phyloP scores from a whole-genome alignment of 441 rosid species.

The Erysimum cheiri region DNA sequence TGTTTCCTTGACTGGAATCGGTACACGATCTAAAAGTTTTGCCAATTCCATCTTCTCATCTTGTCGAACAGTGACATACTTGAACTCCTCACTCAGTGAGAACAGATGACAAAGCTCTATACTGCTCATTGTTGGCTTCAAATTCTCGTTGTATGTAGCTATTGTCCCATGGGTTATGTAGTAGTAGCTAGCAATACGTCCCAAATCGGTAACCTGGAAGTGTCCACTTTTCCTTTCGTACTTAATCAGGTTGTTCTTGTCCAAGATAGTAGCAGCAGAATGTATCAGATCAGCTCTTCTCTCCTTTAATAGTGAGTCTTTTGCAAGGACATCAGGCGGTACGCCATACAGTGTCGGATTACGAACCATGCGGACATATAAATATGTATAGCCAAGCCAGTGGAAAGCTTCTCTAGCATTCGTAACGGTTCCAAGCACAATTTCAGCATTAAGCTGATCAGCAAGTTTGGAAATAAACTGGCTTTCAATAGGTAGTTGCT shows the following conservation, averaged over 20 bases:
- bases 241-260: slow-evolving; percentile 83
- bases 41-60: slow-evolving; percentile 98
- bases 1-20: slow-evolving; percentile 92
- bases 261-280: slow-evolving; percentile 88
- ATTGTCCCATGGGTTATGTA: slow-evolving; percentile 90
- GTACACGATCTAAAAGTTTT: slow-evolving; percentile 85
- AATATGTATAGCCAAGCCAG: slow-evolving; percentile 91
- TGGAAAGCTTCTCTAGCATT: slow-evolving; percentile 94
- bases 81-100: slow-evolving; percentile 90
- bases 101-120: slow-evolving; percentile 85
- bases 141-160: slow-evolving; percentile 85
- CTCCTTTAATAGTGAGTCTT: slow-evolving; percentile 75
- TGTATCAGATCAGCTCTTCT: slow-evolving; percentile 95
- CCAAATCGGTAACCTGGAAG: slow-evolving; percentile 95
- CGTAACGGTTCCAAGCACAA: slow-evolving; percentile 93
- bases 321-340: slow-evolving; percentile 75
- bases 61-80: slow-evolving; percentile 88
- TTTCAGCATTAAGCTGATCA: slow-evolving; percentile 97
- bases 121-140: slow-evolving; percentile 94
- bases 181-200: slow-evolving; percentile 94
- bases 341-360: slow-evolving; percentile 89
- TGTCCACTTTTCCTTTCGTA: slow-evolving; percentile 89
- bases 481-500: slow-evolving; percentile 94
- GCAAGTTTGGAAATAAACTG: slow-evolving; percentile 89
- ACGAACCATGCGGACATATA: slow-evolving; percentile 80